Percentiles rank a stretch among this genome's conserved stretches.
These are phyloP conservation scores for Fraxinus baroniana DNA, from an alignment of 305 asterid genomes.

Conservation along the genomic window DNA sequence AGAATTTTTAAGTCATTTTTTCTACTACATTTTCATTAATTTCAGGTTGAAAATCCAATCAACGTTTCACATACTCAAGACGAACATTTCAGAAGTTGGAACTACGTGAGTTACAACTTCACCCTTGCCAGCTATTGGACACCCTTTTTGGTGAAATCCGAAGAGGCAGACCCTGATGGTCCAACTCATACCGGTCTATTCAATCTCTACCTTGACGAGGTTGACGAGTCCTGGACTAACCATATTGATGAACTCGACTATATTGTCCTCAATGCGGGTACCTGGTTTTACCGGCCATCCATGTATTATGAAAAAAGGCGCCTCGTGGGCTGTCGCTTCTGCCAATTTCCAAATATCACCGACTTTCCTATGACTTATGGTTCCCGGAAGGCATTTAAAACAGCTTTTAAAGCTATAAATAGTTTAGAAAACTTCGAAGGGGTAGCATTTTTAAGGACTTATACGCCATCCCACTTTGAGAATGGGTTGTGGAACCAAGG, in stretches of 20 bases:
- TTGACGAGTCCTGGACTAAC: conserved; percentile 59
- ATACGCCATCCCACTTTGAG: conserved; percentile 76
- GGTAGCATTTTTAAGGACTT: conserved; percentile 52
- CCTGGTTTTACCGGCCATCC: conserved; percentile 69
- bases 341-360: conserved; percentile 51
- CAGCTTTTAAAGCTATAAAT: conserved; percentile 59
- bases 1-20: neutral
- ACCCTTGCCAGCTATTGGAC: conserved; percentile 59
- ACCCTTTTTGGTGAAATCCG: conserved; percentile 53
- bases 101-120: conserved; percentile 64
- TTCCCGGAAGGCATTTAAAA: conserved; percentile 57
- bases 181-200: conserved; percentile 59
- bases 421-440: conserved; percentile 41
- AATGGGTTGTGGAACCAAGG: conserved; percentile 73
- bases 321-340: conserved; percentile 60
- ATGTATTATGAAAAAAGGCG: conserved; percentile 45
- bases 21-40: neutral
- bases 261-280: conserved; percentile 67
- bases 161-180: conserved; percentile 42
- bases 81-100: conserved; percentile 60
- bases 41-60: conserved; percentile 38
- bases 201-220: conserved; percentile 74
- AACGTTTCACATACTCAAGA: conserved; percentile 54
- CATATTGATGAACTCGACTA: conserved; percentile 55
- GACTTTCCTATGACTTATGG: conserved; percentile 45